phyloP scores from a whole-genome alignment of 1,139 yeast genomes.

The Suhomyces coccinellae region DNA sequence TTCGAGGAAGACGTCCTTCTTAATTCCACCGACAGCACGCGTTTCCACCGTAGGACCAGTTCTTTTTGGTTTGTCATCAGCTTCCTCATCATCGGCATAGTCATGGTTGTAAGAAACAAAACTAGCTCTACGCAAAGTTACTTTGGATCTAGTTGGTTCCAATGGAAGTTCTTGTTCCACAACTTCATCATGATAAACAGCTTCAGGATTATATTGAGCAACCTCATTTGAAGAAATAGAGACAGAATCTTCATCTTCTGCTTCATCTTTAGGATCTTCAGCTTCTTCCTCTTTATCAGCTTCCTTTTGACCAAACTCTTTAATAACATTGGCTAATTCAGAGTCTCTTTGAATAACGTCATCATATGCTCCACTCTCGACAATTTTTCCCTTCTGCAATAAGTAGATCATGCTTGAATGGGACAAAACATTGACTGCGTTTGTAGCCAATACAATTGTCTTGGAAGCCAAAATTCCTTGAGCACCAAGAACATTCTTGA shows the following conservation, averaged over 20 bases:
- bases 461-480: slow-evolving; percentile 23
- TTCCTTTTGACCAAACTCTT: slow-evolving; percentile 24
- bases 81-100: slow-evolving; percentile 22
- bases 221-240: slow-evolving; percentile 22
- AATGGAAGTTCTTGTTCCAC: slow-evolving; percentile 2
- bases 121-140: slow-evolving; percentile 18
- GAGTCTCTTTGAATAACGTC: slow-evolving; percentile 22
- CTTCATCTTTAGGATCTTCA: slow-evolving; percentile 18
- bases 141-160: slow-evolving; percentile 4
- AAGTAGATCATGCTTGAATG: slow-evolving; percentile 21
- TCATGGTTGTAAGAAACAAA: slow-evolving; percentile 25
- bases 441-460: slow-evolving; percentile 26
- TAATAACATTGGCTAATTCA: slow-evolving; percentile 26
- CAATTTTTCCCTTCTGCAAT: slow-evolving; percentile 19
- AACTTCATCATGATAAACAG: background rate
- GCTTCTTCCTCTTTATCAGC: background rate
- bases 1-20: slow-evolving; percentile 24
- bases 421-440: slow-evolving; percentile 22
- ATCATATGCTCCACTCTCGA: slow-evolving; percentile 19
- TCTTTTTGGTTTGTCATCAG: slow-evolving; percentile 17
- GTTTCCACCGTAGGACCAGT: slow-evolving; percentile 24
- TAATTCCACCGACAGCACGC: slow-evolving; percentile 26
- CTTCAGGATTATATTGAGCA: slow-evolving; percentile 5
- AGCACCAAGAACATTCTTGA: slow-evolving; percentile 17
- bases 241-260: slow-evolving; percentile 36